Evolutionary conservation across 306 rosid genomes (phyloP).

Genomic region (Prunus kanzakura): DNA sequence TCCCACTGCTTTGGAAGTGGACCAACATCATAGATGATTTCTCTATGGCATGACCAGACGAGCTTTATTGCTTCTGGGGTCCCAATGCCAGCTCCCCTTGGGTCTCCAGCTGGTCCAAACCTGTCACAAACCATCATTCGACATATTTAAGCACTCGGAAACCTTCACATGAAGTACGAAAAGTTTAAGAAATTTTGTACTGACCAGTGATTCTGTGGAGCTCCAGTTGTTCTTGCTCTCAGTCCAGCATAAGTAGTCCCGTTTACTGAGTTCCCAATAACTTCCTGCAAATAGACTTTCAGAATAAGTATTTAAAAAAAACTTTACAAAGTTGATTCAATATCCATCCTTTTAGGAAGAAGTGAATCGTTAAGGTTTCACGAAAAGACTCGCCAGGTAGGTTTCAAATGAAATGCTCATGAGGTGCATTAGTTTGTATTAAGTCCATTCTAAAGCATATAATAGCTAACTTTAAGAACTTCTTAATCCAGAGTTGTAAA

Average conservation of each 20-base stretch:
- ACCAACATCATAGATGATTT: slow-evolving; percentile 80
- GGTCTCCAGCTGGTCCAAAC: slow-evolving; percentile 99
- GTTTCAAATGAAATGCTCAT: neutral
- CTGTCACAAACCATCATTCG: slow-evolving; percentile 40
- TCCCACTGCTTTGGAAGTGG: slow-evolving; percentile 65
- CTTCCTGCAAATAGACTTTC: slow-evolving; percentile 55
- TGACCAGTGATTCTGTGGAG: slow-evolving; percentile 96
- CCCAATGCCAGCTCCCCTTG: slow-evolving; percentile 97
- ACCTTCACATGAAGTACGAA: neutral
- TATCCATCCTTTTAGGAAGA: neutral
- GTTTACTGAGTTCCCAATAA: slow-evolving; percentile 77
- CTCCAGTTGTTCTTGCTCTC: slow-evolving; percentile 94
- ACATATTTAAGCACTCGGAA: neutral
- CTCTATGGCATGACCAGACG: slow-evolving; percentile 97
- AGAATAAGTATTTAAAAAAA: neutral
- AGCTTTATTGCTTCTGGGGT: slow-evolving; percentile 97
- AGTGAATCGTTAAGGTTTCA: neutral
- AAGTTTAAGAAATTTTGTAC: slow-evolving; percentile 2
- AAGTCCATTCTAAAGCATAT: neutral
- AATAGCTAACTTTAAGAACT: neutral
- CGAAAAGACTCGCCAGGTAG: neutral
- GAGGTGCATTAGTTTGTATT: neutral
- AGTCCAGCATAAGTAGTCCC: slow-evolving; percentile 95
- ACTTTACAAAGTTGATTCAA: neutral
- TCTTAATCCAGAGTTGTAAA: neutral